Base-by-base conservation (phyloP, 2,329 filamentous ascomycete genomes). In the Tolypocladium guangdongense region DNA sequence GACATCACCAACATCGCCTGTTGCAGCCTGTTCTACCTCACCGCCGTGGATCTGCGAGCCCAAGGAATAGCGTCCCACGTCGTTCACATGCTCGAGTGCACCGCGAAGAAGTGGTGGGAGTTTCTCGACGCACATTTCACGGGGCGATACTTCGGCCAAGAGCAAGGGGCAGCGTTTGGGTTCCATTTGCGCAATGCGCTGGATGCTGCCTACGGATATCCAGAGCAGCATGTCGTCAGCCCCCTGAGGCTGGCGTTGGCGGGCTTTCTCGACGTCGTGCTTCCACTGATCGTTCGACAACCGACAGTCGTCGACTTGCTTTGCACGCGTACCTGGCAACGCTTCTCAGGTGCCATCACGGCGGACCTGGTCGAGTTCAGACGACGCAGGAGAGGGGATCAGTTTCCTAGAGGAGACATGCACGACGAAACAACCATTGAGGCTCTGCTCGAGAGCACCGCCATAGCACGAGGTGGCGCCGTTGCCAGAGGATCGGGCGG, bases 171-270 rank as follows among this genome's bases (percentile, higher is more conserved):
- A 20, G 54, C 57, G 6, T 63, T 66, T 35, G 57, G 59, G 6
- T 56, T 55, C 48, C 58, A 68, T 45, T 62, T 68, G 24, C 57
- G 58, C 30, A 62, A 61, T 46, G 64, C 67, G 0, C 47, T 70
- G 33, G 63, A 65, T 5, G 58, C 67, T 5, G 57, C 68, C 16
- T 60, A 67, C 53, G 51, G 55, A 10, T 54, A 63, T 22, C 51
- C 55, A 6, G 49, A 58, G 30, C 57, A 56, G 18, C 54, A 56
- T n/a, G 52, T 65, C n/a, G 64, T 68, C 59, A 53, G 58, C 54
- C 66, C 65, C 3, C 62, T 70, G 55, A 58, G 65, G 35, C 54
- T 69, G 43, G 66, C 63, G 2, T 54, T 70, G 57, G 66, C 62
- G n/a, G 57, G 60, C 4, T 51, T 69, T 6, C 43, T 69, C 22